Base-by-base conservation (phyloP, 2,329 filamentous ascomycete genomes). In the Xylaria sp. region DNA sequence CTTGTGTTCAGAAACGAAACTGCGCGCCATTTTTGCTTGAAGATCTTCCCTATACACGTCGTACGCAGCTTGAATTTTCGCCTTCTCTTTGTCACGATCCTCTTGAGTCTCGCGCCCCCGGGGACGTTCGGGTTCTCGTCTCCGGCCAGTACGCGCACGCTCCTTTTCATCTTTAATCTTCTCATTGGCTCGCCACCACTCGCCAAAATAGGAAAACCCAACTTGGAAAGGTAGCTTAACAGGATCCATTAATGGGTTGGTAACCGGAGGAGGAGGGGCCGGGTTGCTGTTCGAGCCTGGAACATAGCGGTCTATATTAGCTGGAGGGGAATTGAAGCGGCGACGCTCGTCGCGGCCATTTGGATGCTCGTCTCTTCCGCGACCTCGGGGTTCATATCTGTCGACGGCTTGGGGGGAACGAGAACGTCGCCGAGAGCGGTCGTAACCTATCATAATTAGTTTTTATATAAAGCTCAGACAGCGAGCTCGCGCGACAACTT, bases 1-100 rank as follows among this genome's bases (percentile, higher is more conserved):
- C 78, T 97, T 97, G 80, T 99, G 96, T 73, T 94, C 91, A 56
- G 91, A 88, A 47, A 99, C 96, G 77, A 99, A 99, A 0, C 87
- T 85, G 71, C 94, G 90, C 0, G 96, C 94, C 91, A 97, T 95
- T 77, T 89, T 90, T 3, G 86, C 88, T 73, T 91, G 89, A 1
- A 91, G 81, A 39, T 90, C 88, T 74, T 91, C 89, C 72, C 90
- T 90, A 76, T 91, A 91, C 0, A 82, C 71, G 73, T 91, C 89
- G 72, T 91, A 91, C 1, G 88, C 88, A 15, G 83, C 82, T 74
- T 95, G 92, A 25, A 95, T 95, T 78, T 88, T 90, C 57, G 88
- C 87, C 77, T 93, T 91, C 78, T 95, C 92, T 76, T 90, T 91
- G 29, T 93, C 91, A 33, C 91, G 89, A 71, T 94, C 92, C 76